Evolutionary conservation across 306 rosid species (phyloP), one percentile per base, ranked within the genome.

Genomic region (Erythrophleum fordii): DNA sequence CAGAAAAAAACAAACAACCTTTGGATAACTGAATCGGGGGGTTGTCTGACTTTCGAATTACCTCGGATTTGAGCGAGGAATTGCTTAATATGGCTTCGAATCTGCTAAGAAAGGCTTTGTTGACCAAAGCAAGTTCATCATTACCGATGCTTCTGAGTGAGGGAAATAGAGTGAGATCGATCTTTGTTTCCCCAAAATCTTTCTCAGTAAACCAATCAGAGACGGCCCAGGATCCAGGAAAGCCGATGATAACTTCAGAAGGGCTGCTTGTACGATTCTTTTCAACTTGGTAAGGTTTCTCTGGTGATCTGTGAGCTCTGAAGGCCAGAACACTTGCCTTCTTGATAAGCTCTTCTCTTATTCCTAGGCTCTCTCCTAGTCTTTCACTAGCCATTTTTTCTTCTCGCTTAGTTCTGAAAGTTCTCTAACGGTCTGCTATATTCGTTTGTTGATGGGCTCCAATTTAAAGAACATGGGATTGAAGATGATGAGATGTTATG

Each of bases 71-170:
- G 9, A 94, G 53, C 26, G 82, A 6, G 7, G 83, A 8, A 28
- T 25, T 61, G 14, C 12, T 18, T 14, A 31, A 58, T 17, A 90
- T 25, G 0, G 13, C 46, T 45, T 85, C 53, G 75, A 93, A 91
- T 82, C 83, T 82, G 4, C 26, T 44, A 9, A 82, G 64, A n/a
- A 86, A 93, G 0, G 92, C 90, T 71, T 84, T 45, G 53, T 91
- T 93, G 1, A 90, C 87, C 7, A 10, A 17, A 41, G 93, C 98
- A 48, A 56, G 42, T 46, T 89, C 92, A 35, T 86, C 89, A 18
- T 84, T 88, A 1, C 99, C 94, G 75, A 95, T 66, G 79, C 94
- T 91, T 86, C 75, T 87, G 41, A 93, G 76, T 0, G 89, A 87
- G 55, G 94, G 94, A 37, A 93, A 95, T 2, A 56, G 35, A 1